Evolutionary conservation across 441 rosid species (phyloP).

Genomic region (Croton setiger): DNA sequence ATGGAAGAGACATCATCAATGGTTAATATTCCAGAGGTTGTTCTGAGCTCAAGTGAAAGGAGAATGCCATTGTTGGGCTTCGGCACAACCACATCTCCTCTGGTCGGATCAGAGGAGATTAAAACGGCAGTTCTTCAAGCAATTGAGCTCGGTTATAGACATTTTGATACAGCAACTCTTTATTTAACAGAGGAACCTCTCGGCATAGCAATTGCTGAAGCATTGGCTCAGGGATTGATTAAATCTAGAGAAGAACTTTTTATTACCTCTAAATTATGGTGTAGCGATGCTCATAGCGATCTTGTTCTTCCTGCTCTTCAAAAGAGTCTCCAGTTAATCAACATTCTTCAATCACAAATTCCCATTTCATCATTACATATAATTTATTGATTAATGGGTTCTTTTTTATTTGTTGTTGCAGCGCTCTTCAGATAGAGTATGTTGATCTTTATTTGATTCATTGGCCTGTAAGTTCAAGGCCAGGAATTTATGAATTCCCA

Average conservation of each 20-base stretch:
- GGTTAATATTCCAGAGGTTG: constrained; percentile 27
- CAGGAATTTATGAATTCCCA: constrained; percentile 34
- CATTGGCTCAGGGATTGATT: constrained; percentile 37
- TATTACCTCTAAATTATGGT: constrained; percentile 57
- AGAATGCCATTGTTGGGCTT: constrained; percentile 44
- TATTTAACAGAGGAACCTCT: constrained; percentile 50
- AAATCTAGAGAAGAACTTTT: constrained; percentile 52
- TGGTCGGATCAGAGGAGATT: constrained; percentile 25
- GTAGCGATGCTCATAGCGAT: constrained; percentile 50
- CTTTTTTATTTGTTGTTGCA: constrained; percentile 5
- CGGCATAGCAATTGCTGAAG: constrained; percentile 59
- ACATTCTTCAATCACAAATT: neutral
- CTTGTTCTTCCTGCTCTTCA: constrained; percentile 48
- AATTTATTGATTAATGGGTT: neutral
- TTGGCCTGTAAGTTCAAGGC: constrained; percentile 53
- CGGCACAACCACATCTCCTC: constrained; percentile 41
- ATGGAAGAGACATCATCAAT: constrained; percentile 13
- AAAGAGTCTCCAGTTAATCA: constrained; percentile 37
- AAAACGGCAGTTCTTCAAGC: constrained; percentile 46
- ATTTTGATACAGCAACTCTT: constrained; percentile 51
- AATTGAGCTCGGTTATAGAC: constrained; percentile 52
- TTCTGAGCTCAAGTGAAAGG: constrained; percentile 19
- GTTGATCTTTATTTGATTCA: constrained; percentile 47
- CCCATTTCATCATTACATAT: neutral
- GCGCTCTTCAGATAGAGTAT: constrained; percentile 43